Percentiles rank a stretch among this genome's conserved stretches.
Conservation (phyloP, 2,329 filamentous ascomycete genomes). For the Blastomyces percursus region DNA sequence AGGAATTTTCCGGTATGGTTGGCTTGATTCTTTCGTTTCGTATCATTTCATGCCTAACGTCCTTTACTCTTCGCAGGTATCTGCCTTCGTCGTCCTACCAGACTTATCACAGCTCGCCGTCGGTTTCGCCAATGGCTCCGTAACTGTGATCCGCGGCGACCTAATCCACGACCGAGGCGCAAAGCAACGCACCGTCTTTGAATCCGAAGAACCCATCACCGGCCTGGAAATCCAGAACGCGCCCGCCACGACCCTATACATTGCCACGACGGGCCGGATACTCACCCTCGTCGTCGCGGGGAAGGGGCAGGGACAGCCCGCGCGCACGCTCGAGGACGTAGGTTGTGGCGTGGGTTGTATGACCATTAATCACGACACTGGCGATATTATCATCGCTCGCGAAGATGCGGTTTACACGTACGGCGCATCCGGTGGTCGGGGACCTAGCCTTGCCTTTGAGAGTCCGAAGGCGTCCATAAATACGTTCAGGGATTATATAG, state of each 20-base stretch:
- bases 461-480: constrained; percentile 73
- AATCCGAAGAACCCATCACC: constrained; percentile 92
- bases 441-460: constrained; percentile 83
- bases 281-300: constrained; percentile 78
- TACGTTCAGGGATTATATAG: constrained; percentile 75
- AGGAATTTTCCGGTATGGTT: constrained; percentile 74
- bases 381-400: constrained; percentile 80
- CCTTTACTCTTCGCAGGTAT: constrained; percentile 39
- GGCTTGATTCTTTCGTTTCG: background rate
- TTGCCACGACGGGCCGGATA: constrained; percentile 81
- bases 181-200: constrained; percentile 86
- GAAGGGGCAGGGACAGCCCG: constrained; percentile 77
- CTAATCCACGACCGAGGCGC: constrained; percentile 90
- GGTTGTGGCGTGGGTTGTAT: constrained; percentile 94
- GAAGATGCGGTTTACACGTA: constrained; percentile 97
- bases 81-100: constrained; percentile 74
- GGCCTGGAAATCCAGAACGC: constrained; percentile 67
- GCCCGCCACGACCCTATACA: constrained; percentile 65
- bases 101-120: constrained; percentile 89
- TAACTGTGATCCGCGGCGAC: constrained; percentile 87
- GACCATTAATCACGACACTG: constrained; percentile 67
- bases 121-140: constrained; percentile 89
- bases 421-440: constrained; percentile 62
- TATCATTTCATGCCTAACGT: background rate
- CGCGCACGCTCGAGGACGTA: constrained; percentile 75